Evolutionary conservation across 306 rosid genomes (phyloP), one percentile per base, ranked within the genome.

Genomic region (Erythrophleum fordii): DNA sequence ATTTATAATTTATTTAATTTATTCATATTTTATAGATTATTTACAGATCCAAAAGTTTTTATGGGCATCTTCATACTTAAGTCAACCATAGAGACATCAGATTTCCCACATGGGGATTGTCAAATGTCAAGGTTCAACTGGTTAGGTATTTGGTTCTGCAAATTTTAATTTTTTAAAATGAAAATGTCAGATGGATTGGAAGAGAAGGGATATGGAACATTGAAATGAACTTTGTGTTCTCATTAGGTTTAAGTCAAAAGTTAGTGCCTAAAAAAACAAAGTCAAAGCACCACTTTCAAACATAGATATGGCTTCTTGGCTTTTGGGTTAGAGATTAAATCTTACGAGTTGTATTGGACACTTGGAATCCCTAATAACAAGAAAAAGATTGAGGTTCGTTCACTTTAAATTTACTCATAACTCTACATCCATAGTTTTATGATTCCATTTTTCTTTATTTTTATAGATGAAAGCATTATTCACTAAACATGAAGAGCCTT

Each of bases 1-100:
- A 31, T 31, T 31, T 31, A 31, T 31, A 31, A 31, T 31, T 31
- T 1, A 45, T 12, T 45, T 1, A 12, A 45, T 45, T 3, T 45
- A 12, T 45, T 11, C 11, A 45, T 45, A 39, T 42, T 42, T 42
- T 42, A 45, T 45, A 12, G 1, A 46, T 4, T 17, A 17, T 16
- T 29, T 75, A 86, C 83, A 77, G 91, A 92, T 92, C 93, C 97
- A 81, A 89, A 84, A 80, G 73, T n/a, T 84, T 78, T 76, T 64
- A 80, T 45, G 72, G 79, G 75, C 76, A 55, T 81, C 72, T 77
- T 80, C 45, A 11, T 62, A 1, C 1, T 9, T 3, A 39, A 88
- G 92, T 88, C 96, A 91, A 93, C 88, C 60, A 66, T 52, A 66
- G 72, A 23, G 37, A 59, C 8, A 82, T 76, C 85, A 78, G 88